These are phyloP conservation scores for Poa pratensis DNA, from an alignment of 176 grass and related monocot genomes.

Conservation along the genomic window DNA sequence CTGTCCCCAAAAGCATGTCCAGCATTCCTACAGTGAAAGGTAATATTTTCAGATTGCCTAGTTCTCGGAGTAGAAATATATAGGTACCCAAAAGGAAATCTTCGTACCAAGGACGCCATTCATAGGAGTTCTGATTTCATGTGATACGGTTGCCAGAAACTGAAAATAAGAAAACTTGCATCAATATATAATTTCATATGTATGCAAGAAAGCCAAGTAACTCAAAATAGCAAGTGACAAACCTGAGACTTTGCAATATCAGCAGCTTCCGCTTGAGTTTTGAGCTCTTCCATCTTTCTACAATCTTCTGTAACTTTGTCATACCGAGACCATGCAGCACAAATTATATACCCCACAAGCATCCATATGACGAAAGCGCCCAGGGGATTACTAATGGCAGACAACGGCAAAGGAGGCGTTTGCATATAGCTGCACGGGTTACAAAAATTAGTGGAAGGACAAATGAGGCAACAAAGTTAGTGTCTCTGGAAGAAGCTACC, in stretches of 20 bases:
- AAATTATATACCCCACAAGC: constrained; percentile 83
- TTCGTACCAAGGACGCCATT: constrained; percentile 89
- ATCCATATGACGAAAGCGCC: constrained; percentile 85
- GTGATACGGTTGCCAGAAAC: constrained; percentile 98
- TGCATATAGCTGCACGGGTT: constrained; percentile 61
- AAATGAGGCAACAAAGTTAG: constrained; percentile 35
- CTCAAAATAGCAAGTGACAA: background rate
- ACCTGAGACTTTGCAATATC: constrained; percentile 97
- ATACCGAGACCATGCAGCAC: constrained; percentile 76
- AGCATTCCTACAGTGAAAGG: constrained; percentile 73
- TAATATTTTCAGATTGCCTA: constrained; percentile 22
- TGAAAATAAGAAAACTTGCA: constrained; percentile 48
- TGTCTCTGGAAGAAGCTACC: constrained; percentile 25
- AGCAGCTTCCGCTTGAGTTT: constrained; percentile 93
- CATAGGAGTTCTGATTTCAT: constrained; percentile 99
- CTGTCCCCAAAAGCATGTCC: constrained; percentile 90
- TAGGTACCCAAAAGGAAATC: constrained; percentile 18
- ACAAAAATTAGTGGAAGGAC: constrained; percentile 43
- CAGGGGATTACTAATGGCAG: constrained; percentile 69
- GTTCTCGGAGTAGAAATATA: background rate
- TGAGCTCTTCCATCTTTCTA: constrained; percentile 93
- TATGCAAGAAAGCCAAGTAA: constrained; percentile 19
- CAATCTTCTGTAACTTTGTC: constrained; percentile 95
- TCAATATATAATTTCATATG: background rate
- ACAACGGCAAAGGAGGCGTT: constrained; percentile 71